A percentile compares a stretch with the other conserved stretches of the same genome.
These are phyloP conservation scores for Aureobasidium subglaciale DNA, from an alignment of 2,329 filamentous ascomycete genomes.

Conservation along the genomic window DNA sequence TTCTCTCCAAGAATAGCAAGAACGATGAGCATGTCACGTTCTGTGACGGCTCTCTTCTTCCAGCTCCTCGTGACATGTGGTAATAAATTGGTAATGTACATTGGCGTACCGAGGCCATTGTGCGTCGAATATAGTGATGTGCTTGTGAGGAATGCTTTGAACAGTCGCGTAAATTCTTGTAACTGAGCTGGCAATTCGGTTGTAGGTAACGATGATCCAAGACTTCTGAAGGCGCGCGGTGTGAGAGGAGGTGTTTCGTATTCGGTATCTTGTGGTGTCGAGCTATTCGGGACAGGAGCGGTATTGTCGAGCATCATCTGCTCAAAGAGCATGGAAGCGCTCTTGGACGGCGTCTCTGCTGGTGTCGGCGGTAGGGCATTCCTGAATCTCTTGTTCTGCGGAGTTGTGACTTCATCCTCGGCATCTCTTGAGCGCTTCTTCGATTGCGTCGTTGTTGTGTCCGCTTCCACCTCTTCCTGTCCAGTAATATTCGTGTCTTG, in stretches of 20 bases:
- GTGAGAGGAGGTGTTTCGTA: slow-evolving; percentile 30
- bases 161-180: slow-evolving; percentile 37
- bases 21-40: slow-evolving; percentile 40
- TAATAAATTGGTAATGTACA: slow-evolving; percentile 35
- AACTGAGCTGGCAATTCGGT: slow-evolving; percentile 34
- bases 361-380: slow-evolving; percentile 25
- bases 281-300: slow-evolving; percentile 1
- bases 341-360: slow-evolving; percentile 29
- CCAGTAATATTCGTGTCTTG: neutral
- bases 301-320: slow-evolving; percentile 23
- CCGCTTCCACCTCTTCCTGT: neutral
- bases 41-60: slow-evolving; percentile 39
- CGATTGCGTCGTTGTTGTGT: neutral
- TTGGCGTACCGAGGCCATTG: slow-evolving; percentile 39
- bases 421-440: slow-evolving; percentile 15
- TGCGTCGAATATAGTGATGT: slow-evolving; percentile 44
- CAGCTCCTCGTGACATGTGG: slow-evolving; percentile 37
- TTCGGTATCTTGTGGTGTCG: slow-evolving; percentile 16
- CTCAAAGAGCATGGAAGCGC: slow-evolving; percentile 28
- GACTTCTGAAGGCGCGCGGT: slow-evolving; percentile 19
- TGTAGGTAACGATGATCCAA: neutral
- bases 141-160: slow-evolving; percentile 43
- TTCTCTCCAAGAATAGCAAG: slow-evolving; percentile 32
- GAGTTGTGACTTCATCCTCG: slow-evolving; percentile 20
- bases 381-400: slow-evolving; percentile 28